Conservation (phyloP, 1,139 yeast species). For the Pichia sp. region DNA sequence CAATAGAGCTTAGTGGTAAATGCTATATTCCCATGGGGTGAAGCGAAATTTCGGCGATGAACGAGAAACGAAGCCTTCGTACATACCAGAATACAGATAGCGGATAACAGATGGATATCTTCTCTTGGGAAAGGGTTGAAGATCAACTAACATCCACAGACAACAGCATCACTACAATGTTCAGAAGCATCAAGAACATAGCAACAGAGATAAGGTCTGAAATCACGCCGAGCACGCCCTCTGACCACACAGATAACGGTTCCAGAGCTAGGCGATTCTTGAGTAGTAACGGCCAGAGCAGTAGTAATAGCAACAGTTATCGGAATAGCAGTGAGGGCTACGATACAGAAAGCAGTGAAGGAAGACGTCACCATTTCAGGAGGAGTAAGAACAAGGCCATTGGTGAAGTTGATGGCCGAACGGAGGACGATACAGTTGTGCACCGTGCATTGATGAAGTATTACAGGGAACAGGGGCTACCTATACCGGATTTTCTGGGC, state of each 20-base stretch:
- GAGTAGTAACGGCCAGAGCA: neutral
- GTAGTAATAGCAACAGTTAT: neutral
- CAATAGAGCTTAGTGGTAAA: too few relatives aligned
- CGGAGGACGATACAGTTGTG: slow-evolving; percentile 26
- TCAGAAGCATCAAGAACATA: slow-evolving; percentile 7
- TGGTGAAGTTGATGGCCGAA: slow-evolving; percentile 24
- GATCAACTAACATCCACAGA: too few relatives aligned
- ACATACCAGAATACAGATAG: too few relatives aligned
- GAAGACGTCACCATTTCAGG: neutral
- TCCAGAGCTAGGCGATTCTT: slow-evolving; percentile 3
- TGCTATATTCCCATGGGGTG: too few relatives aligned
- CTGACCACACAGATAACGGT: neutral
- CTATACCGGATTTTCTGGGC: slow-evolving; percentile 24
- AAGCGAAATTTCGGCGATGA: too few relatives aligned
- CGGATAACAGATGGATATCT: slow-evolving; percentile 4
- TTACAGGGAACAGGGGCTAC: slow-evolving; percentile 18
- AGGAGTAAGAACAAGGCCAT: neutral
- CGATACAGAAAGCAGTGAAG: neutral
- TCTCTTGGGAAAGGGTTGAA: neutral
- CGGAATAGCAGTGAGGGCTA: neutral
- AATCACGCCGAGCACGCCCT: neutral
- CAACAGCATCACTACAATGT: slow-evolving; percentile 3
- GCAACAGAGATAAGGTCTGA: slow-evolving; percentile 7
- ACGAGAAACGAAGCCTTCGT: too few relatives aligned
- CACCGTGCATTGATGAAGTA: slow-evolving; percentile 24